Evolutionary conservation across 441 rosid species (phyloP), one percentile per base, ranked within the genome.

Genomic region (Erodium chrysanthum): DNA sequence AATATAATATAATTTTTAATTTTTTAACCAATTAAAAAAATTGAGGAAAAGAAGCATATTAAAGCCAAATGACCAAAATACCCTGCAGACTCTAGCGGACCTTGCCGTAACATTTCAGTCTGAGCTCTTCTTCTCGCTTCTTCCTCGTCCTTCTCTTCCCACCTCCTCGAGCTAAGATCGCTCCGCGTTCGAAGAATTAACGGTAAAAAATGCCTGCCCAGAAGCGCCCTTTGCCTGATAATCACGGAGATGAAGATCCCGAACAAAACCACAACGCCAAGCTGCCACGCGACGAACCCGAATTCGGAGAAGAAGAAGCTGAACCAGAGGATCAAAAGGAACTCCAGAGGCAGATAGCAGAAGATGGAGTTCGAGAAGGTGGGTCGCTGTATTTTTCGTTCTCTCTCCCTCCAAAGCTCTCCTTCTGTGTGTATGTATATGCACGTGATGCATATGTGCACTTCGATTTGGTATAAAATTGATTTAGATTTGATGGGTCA

Each of bases 161-260:
- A 8, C 3, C 62, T 5, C 62, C 21, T 22, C 62, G 29, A 21
- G 25, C 62, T 22, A 15, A 59, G 63, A 59, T 59, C 63, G 63
- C 63, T 10, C 63, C 63, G 29, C 63, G 23, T 59, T 59, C 63
- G 29, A 23, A 22, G 15, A 59, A 59, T 59, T 23, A 23, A 23
- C 63, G 63, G 31, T 59, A 4, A 22, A 23, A 59, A 88, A 91
- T 88, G 97, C 96, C 93, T 71, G 79, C 93, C 29, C 84, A 85
- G 76, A 84, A 81, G 85, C 88, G 80, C 76, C 66, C 83, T 11
- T 77, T 80, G 67, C 74, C 84, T 48, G 86, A 81, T 61, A 79
- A 76, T 79, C 80, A 68, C 14, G 70, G 68, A 64, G 60, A 74
- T 75, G 84, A 70, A 44, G 84, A 72, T 59, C 63, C 63, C 63